Evolutionary conservation across 768 basidiomycete genomes (phyloP), one percentile per base, ranked within the genome.

Genomic region (Heimioporus sp.): DNA sequence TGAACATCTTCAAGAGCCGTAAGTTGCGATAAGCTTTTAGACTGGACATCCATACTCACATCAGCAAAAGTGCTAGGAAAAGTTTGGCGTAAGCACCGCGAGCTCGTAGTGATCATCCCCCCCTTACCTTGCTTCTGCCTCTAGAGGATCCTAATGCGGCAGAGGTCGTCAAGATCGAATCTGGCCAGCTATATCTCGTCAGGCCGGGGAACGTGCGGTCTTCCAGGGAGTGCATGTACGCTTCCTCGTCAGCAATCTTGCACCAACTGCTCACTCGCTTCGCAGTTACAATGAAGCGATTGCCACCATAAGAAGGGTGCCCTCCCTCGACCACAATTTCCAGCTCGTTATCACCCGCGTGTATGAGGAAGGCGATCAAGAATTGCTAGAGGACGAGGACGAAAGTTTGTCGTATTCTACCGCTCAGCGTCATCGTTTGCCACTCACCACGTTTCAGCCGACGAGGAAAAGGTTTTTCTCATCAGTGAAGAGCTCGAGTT

Each of bases 221-320:
- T 19, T 90, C 90, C 19, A 76, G 95, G 60, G 96, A 98, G 78
- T 98, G 96, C 92, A 97, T 98, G 94, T 97, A 65, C 57, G 92
- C 53, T 47, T 8, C 34, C 30, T 45, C 24, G 11, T 51, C 37
- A 30, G 15, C 37, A 2, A 30, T 36, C 43, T 43, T 34, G 32
- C 40, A 41, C 46, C 41, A 13, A 39, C n/a, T 28, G 46, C 41
- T 46, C 34, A 31, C 50, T 36, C 46, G 43, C 13, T 48, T 48
- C 36, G 20, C 65, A 98, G 96, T 64, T 98, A 91, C 71, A 93
- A 92, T 57, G 94, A 97, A 59, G 95, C 95, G 6, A 94, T 97
- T 76, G 87, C 89, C 10, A 93, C 95, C 20, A 87, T 99, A 65
- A 84, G 97, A 50, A 83, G 94, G 52, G 83, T 89, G 43, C 83